Base-by-base conservation (phyloP, 345 rosid genomes). In the Dipteronia sinensis region DNA sequence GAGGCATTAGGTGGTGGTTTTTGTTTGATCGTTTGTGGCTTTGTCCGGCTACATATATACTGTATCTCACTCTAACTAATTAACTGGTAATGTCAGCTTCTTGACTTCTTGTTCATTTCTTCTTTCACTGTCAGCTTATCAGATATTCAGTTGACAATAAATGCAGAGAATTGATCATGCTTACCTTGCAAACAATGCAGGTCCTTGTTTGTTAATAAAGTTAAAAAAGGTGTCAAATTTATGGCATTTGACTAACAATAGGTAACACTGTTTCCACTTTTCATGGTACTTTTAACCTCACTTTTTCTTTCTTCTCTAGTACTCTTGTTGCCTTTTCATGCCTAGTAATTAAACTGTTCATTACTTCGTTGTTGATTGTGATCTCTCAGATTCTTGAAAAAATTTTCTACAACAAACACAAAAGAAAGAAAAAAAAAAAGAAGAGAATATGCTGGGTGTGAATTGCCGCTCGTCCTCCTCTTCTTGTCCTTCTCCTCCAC, bases 381-480 rank as follows among this genome's bases (percentile, higher is more conserved):
- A 66, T 56, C 64, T 49, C 78, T 59, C 38, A 42, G 73, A 67
- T 77, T 73, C 51, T 65, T 27, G 16, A 47, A 23, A 70, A 23
- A 10, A 9, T 67, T 78, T 47, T 17, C 7, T 22, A 71, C 25
- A 69, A 71, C 68, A 15, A 55, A 75, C 49, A 22, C 27, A 63
- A 6, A 38, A 59, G 64, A 59, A 22, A 53, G 58, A 1, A 12
- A 69, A 56, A 71, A 76, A n/a, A 13, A 58, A 2, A 51, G 7
- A 4, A n/a, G 53, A 29, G 77, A 82, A 65, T 64, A 88, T 84
- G 92, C 73, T 81, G 83, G 87, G 81, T 47, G 80, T 82, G 51
- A 86, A 87, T 69, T 84, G 84, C 83, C 84, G 84, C 29, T 81
- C 87, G 59, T 85, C 88, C 29, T 86, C 86, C 70, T 82, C 90